Evolutionary conservation across 306 rosid species (phyloP).

Genomic region (Dalbergia cultrata): DNA sequence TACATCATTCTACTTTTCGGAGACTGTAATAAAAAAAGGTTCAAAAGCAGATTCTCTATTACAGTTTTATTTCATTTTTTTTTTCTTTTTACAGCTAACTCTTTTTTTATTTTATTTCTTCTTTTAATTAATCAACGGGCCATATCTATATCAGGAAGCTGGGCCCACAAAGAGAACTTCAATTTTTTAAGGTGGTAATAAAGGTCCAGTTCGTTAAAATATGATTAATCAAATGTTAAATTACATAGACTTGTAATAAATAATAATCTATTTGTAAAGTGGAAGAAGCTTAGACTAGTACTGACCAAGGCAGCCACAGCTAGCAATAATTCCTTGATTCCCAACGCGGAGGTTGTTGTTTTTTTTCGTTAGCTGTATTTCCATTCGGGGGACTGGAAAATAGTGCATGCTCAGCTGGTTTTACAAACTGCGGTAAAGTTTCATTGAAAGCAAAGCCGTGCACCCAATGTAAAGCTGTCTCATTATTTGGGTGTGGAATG

Average conservation of each 20-base stretch:
- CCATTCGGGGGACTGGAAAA: neutral
- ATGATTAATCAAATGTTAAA: no score
- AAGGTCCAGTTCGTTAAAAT: neutral
- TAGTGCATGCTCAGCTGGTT: neutral
- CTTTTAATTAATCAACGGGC: neutral
- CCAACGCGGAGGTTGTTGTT: constrained; percentile 15
- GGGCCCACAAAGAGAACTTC: neutral
- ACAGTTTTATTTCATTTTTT: neutral
- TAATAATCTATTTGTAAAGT: neutral
- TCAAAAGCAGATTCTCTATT: constrained; percentile 45
- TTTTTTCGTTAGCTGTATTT: neutral
- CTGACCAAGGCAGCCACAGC: neutral
- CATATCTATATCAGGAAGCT: constrained; percentile 8
- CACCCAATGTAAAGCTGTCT: constrained; percentile 14
- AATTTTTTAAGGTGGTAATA: neutral
- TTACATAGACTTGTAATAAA: neutral
- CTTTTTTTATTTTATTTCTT: neutral
- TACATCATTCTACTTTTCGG: constrained; percentile 33
- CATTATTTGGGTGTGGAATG: neutral
- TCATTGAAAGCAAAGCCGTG: neutral
- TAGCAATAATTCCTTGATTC: constrained; percentile 10
- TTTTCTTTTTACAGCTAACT: constrained; percentile 31
- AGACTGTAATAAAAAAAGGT: constrained; percentile 45
- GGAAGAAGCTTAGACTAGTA: neutral
- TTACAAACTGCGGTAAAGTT: neutral